These are phyloP conservation scores for Mycena pura DNA, from an alignment of 768 basidiomycete genomes.

Conservation along the genomic window DNA sequence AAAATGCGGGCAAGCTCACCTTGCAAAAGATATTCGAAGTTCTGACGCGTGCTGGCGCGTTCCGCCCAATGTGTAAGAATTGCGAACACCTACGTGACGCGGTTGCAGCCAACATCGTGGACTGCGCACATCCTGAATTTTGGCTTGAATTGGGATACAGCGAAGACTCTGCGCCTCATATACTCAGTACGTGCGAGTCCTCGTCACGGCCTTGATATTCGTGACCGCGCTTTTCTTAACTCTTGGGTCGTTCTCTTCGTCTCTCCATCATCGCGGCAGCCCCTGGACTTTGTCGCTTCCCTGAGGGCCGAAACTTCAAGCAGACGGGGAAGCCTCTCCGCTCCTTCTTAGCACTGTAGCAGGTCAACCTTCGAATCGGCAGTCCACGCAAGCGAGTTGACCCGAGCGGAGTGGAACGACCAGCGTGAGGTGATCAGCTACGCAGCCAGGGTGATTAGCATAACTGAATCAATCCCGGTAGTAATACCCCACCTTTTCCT, in stretches of 20 bases:
- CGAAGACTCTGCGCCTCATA: no score
- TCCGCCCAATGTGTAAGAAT: slow-evolving; percentile 22
- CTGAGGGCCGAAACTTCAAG: no score
- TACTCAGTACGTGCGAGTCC: no score
- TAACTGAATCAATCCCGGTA: no score
- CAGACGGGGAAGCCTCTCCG: no score
- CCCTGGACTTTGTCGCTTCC: not conserved
- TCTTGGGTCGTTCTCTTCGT: no score
- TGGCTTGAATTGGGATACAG: not conserved
- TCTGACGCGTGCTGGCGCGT: slow-evolving; percentile 9
- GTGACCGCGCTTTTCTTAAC: no score
- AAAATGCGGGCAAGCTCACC: not conserved
- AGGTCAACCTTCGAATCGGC: slow-evolving; percentile 70
- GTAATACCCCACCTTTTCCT: slow-evolving; percentile 57
- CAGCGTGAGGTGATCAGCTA: slow-evolving; percentile 75
- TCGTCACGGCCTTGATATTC: no score
- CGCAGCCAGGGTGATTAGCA: not conserved
- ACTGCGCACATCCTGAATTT: slow-evolving; percentile 9
- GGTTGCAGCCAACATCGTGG: slow-evolving; percentile 14
- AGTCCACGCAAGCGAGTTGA: slow-evolving; percentile 82
- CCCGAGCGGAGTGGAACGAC: slow-evolving; percentile 85
- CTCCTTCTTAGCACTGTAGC: no score
- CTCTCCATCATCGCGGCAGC: not conserved
- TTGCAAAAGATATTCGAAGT: not conserved
- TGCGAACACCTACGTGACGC: slow-evolving; percentile 14